phyloP scores from a whole-genome alignment of 495 filamentous ascomycete genomes.

The Penicillium antarcticum region DNA sequence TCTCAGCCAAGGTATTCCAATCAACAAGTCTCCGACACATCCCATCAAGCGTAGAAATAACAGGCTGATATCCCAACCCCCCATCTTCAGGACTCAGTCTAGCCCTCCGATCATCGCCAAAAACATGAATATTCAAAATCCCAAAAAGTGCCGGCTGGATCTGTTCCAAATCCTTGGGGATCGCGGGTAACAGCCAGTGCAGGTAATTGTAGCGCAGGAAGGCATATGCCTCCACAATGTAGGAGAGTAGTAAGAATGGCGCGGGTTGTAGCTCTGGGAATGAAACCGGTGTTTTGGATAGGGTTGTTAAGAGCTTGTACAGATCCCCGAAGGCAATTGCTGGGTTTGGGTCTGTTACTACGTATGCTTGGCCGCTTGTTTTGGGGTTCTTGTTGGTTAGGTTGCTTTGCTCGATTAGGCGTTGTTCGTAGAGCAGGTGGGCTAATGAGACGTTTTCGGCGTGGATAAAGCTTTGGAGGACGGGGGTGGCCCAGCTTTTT shows the following conservation, averaged over 20 bases:
- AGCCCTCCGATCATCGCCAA: slow-evolving; percentile 45
- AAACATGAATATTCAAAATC: slow-evolving; percentile 46
- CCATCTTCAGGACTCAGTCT: slow-evolving; percentile 40
- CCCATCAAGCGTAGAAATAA: slow-evolving; percentile 49
- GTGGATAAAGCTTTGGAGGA: slow-evolving; percentile 56
- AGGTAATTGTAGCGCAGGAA: slow-evolving; percentile 42
- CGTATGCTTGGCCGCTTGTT: slow-evolving; percentile 39
- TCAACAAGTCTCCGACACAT: slow-evolving; percentile 52
- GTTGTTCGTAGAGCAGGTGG: slow-evolving; percentile 58
- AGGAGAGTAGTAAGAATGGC: slow-evolving; percentile 40
- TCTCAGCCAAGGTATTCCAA: slow-evolving; percentile 40
- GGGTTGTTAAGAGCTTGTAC: slow-evolving; percentile 29
- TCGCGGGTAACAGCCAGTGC: slow-evolving; percentile 37
- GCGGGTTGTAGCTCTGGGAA: slow-evolving; percentile 27
- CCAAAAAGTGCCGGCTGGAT: slow-evolving; percentile 52
- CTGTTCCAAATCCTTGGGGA: slow-evolving; percentile 42
- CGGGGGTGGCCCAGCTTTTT: slow-evolving; percentile 41
- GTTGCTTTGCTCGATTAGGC: slow-evolving; percentile 44
- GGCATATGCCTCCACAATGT: slow-evolving; percentile 48
- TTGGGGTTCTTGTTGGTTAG: slow-evolving; percentile 34
- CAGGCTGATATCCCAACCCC: slow-evolving; percentile 51
- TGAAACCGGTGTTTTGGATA: slow-evolving; percentile 28
- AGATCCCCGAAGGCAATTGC: slow-evolving; percentile 32
- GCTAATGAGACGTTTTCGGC: slow-evolving; percentile 56
- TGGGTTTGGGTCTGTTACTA: slow-evolving; percentile 40